phyloP scores from a whole-genome alignment of 371 early-diverging fungal genomes.

The Mortierella sp. region DNA sequence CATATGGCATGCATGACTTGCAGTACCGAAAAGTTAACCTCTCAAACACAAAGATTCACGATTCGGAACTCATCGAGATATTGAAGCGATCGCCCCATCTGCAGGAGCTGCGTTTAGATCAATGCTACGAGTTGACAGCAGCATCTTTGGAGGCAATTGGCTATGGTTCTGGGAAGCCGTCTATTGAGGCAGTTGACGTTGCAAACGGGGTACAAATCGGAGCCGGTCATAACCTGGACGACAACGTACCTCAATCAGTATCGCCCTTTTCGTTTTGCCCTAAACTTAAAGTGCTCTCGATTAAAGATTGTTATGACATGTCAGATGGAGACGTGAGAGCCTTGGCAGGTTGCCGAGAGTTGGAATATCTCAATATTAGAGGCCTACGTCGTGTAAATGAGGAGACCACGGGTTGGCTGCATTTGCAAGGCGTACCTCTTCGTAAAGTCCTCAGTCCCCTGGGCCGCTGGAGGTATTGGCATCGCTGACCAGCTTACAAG shows the following conservation, averaged over 20 bases:
- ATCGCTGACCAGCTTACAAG: not conserved
- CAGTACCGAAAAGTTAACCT: slow-evolving; percentile 15
- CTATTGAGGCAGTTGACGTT: not conserved
- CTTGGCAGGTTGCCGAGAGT: slow-evolving; percentile 35
- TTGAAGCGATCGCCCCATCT: slow-evolving; percentile 26
- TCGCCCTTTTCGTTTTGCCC: slow-evolving; percentile 11
- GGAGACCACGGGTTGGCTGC: slow-evolving; percentile 39
- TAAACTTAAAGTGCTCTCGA: slow-evolving; percentile 22
- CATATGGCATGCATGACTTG: not conserved
- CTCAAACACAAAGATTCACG: slow-evolving; percentile 21
- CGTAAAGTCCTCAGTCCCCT: slow-evolving; percentile 37
- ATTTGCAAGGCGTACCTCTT: slow-evolving; percentile 46
- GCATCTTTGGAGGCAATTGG: slow-evolving; percentile 33
- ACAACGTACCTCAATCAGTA: not conserved
- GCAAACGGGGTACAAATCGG: not conserved
- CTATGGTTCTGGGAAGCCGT: not conserved
- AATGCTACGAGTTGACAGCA: slow-evolving; percentile 38
- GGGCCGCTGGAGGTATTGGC: slow-evolving; percentile 50
- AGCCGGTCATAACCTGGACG: not conserved
- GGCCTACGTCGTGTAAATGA: slow-evolving; percentile 43
- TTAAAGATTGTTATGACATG: slow-evolving; percentile 44
- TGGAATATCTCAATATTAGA: slow-evolving; percentile 43
- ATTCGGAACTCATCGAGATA: slow-evolving; percentile 28
- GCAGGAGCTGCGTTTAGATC: slow-evolving; percentile 43
- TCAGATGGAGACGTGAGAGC: slow-evolving; percentile 33